These are phyloP conservation scores for Camellia granthamiana DNA, from an alignment of 148 eudicot genomes.

Conservation along the genomic window DNA sequence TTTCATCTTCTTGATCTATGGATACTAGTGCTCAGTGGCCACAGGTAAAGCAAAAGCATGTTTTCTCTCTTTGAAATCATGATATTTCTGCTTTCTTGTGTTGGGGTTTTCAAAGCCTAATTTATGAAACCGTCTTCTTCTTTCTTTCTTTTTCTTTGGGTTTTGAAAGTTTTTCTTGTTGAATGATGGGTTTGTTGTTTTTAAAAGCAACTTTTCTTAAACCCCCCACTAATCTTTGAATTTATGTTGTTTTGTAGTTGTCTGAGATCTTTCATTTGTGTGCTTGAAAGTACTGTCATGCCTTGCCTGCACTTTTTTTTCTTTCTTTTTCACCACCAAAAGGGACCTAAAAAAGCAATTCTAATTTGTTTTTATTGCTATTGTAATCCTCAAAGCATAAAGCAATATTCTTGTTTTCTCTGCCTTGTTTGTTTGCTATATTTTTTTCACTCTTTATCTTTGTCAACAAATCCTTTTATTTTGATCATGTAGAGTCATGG, in stretches of 20 bases:
- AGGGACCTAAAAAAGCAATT: slow-evolving; percentile 1
- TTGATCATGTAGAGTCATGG: too few species aligned
- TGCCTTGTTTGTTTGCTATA: slow-evolving; percentile 9
- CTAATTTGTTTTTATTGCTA: slow-evolving; percentile 12
- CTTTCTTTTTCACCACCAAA: slow-evolving; percentile 10
- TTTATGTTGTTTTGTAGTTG: background rate
- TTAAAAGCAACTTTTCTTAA: background rate
- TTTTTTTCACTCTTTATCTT: background rate
- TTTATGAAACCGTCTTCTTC: background rate
- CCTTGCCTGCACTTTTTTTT: background rate
- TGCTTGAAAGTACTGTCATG: slow-evolving; percentile 7
- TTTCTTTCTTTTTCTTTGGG: background rate
- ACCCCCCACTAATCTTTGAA: slow-evolving; percentile 8
- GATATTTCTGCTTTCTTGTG: slow-evolving; percentile 7
- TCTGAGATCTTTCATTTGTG: slow-evolving; percentile 5
- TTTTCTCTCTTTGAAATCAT: slow-evolving; percentile 21
- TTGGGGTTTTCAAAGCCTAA: background rate
- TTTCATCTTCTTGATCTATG: slow-evolving; percentile 17
- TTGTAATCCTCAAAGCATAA: background rate
- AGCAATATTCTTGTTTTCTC: slow-evolving; percentile 9
- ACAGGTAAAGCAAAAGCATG: slow-evolving; percentile 17
- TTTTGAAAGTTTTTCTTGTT: background rate
- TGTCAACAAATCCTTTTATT: too few species aligned
- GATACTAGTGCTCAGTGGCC: slow-evolving; percentile 29
- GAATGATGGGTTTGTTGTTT: background rate